phyloP scores from a whole-genome alignment of 805 yeast species.

The Komagataella populi region DNA sequence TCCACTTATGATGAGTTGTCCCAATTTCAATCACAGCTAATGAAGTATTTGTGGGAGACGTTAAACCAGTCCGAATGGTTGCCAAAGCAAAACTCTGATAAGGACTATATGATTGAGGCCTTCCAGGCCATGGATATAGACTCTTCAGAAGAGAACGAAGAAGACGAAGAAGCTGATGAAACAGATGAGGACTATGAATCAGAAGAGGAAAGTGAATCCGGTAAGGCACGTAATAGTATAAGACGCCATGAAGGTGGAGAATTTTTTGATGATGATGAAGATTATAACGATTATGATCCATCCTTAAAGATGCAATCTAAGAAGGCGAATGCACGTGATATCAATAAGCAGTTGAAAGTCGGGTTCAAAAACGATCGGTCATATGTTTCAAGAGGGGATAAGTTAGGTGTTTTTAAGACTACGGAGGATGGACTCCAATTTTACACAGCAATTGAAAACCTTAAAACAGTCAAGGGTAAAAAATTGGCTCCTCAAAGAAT shows the following conservation, averaged over 20 bases:
- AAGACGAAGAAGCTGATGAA: slow-evolving; percentile 16
- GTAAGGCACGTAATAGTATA: slow-evolving; percentile 1
- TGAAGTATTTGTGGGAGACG: slow-evolving; percentile 48
- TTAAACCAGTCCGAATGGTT: slow-evolving; percentile 37
- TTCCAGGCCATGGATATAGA: slow-evolving; percentile 28
- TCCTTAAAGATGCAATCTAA: slow-evolving; percentile 5
- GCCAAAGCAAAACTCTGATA: slow-evolving; percentile 26
- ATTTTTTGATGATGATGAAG: slow-evolving; percentile 21
- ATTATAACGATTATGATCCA: slow-evolving; percentile 21
- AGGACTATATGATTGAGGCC: slow-evolving; percentile 44
- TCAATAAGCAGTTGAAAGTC: slow-evolving; percentile 54
- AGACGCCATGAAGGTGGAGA: slow-evolving; percentile 5
- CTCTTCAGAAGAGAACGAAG: slow-evolving; percentile 20
- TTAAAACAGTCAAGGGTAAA: slow-evolving; percentile 36
- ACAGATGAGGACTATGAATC: slow-evolving; percentile 21
- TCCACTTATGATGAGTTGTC: slow-evolving; percentile 22
- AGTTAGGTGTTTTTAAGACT: slow-evolving; percentile 66
- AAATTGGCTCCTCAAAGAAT: slow-evolving; percentile 41
- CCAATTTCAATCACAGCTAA: slow-evolving; percentile 37
- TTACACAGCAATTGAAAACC: slow-evolving; percentile 51
- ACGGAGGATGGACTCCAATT: slow-evolving; percentile 41
- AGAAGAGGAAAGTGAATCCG: slow-evolving; percentile 11
- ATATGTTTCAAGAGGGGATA: slow-evolving; percentile 67
- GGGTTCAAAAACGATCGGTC: slow-evolving; percentile 62
- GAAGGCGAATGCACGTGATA: slow-evolving; percentile 9